A percentile compares a stretch with the other conserved stretches of the same genome.
Conservation (phyloP, 176 grass and related monocot genomes). For the Aegilops bicornis region DNA sequence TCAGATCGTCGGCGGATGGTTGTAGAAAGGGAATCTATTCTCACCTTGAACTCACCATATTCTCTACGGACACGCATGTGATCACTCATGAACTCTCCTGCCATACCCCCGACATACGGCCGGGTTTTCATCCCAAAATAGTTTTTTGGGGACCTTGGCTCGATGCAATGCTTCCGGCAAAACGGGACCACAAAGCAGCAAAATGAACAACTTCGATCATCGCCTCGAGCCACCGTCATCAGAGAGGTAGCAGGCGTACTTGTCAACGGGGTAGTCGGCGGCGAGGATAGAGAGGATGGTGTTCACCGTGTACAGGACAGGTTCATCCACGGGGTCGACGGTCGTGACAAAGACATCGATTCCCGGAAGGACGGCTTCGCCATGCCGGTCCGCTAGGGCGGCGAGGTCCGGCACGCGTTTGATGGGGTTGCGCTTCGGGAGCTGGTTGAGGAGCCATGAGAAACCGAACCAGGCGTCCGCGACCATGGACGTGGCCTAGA, state of each 20-base stretch:
- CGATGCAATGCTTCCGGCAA: slow-evolving; percentile 39
- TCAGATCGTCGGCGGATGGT: slow-evolving; percentile 38
- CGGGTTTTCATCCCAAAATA: slow-evolving; percentile 28
- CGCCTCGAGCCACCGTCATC: slow-evolving; percentile 32
- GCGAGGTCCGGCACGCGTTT: slow-evolving; percentile 36
- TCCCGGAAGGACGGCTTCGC: slow-evolving; percentile 4
- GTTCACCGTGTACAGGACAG: slow-evolving; percentile 40
- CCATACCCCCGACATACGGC: background rate
- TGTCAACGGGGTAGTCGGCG: slow-evolving; percentile 44
- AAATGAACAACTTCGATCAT: slow-evolving; percentile 33
- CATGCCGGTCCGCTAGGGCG: slow-evolving; percentile 8
- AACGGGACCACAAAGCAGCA: slow-evolving; percentile 25
- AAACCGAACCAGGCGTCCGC: slow-evolving; percentile 46
- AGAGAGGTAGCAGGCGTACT: slow-evolving; percentile 43
- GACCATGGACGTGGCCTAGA: slow-evolving; percentile 33
- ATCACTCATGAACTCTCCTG: slow-evolving; percentile 25
- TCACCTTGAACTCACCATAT: slow-evolving; percentile 47
- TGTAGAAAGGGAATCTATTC: slow-evolving; percentile 29
- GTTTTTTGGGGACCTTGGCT: slow-evolving; percentile 38
- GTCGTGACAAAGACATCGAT: slow-evolving; percentile 49
- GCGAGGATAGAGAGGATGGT: slow-evolving; percentile 51
- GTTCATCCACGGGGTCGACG: slow-evolving; percentile 40
- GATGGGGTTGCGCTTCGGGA: slow-evolving; percentile 40
- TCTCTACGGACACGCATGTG: slow-evolving; percentile 36
- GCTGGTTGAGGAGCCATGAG: slow-evolving; percentile 47